Conservation (phyloP, 257 asterid species). For the Verbascum thapsus region DNA sequence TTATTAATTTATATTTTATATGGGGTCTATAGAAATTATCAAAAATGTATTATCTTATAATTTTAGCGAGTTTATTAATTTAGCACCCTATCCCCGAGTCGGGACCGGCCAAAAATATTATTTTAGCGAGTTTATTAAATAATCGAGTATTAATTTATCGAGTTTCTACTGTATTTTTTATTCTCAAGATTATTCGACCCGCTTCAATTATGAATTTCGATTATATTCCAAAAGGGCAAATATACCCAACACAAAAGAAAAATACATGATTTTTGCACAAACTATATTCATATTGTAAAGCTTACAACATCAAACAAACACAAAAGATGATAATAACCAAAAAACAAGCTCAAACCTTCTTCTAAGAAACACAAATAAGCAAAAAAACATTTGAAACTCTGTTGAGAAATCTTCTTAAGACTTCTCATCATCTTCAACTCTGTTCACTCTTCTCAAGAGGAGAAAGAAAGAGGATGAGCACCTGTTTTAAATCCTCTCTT, state of each 20-base stretch:
- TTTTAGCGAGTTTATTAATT: too few species aligned
- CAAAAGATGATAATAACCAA: conserved; percentile 23
- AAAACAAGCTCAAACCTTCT: conserved; percentile 38
- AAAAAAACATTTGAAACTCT: conserved; percentile 28
- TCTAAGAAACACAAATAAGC: conserved; percentile 40
- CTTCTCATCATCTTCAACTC: conserved; percentile 44
- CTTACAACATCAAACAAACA: conserved; percentile 62
- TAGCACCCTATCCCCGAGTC: too few species aligned
- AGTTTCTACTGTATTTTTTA: too few species aligned
- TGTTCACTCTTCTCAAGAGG: conserved; percentile 40
- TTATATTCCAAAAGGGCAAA: neutral
- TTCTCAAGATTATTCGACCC: neutral
- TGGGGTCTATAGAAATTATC: too few species aligned
- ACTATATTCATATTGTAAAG: conserved; percentile 49
- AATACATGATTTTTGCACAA: conserved; percentile 34
- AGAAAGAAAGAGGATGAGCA: conserved; percentile 97
- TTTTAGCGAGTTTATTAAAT: too few species aligned
- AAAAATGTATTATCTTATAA: too few species aligned
- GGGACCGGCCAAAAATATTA: too few species aligned
- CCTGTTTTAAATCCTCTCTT: conserved; percentile 61
- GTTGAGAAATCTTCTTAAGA: conserved; percentile 39
- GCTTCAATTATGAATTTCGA: too few species aligned
- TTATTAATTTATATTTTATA: too few species aligned
- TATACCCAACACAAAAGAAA: neutral
- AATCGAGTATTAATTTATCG: too few species aligned